These are phyloP conservation scores for Phytophthora megakarya DNA, from an alignment of 352 stramenopile genomes.

Conservation along the genomic window DNA sequence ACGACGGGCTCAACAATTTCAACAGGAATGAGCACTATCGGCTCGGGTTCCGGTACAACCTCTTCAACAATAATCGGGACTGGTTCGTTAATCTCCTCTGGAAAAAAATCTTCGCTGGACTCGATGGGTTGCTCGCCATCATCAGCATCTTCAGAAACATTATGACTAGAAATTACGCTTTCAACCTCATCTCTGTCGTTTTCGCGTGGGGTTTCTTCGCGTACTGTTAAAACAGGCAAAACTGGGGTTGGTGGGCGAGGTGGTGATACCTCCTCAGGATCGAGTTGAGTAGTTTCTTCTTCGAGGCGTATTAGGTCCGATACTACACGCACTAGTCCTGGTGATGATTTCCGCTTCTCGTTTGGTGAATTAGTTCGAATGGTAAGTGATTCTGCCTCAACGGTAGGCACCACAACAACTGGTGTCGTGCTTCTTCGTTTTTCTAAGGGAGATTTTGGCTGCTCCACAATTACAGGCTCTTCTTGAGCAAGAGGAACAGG, in stretches of 20 bases:
- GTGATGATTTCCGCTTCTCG: slow-evolving; percentile 18
- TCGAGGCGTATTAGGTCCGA: slow-evolving; percentile 20
- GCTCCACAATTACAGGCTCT: background rate
- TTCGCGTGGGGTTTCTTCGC: slow-evolving; percentile 7
- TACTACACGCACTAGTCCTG: slow-evolving; percentile 7
- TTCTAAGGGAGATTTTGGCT: slow-evolving; percentile 8
- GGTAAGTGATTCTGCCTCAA: slow-evolving; percentile 8
- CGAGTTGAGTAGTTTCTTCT: slow-evolving; percentile 15
- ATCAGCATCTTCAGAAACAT: background rate
- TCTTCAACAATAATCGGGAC: slow-evolving; percentile 6
- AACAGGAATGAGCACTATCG: background rate
- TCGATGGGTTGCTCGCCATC: background rate
- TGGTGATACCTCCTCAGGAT: slow-evolving; percentile 2
- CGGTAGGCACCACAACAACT: slow-evolving; percentile 29
- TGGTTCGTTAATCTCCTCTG: slow-evolving; percentile 2
- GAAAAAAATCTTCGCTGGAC: background rate
- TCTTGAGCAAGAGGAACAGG: slow-evolving; percentile 4
- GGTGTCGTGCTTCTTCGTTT: slow-evolving; percentile 29
- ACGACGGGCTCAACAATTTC: slow-evolving; percentile 10
- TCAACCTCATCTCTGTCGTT: slow-evolving; percentile 11
- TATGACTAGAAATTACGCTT: background rate
- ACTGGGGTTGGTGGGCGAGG: slow-evolving; percentile 9
- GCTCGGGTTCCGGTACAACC: background rate
- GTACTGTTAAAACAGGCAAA: background rate
- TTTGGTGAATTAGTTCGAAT: slow-evolving; percentile 2